Conservation (phyloP, 2,329 filamentous ascomycete genomes). For the Penicillium sp. region DNA sequence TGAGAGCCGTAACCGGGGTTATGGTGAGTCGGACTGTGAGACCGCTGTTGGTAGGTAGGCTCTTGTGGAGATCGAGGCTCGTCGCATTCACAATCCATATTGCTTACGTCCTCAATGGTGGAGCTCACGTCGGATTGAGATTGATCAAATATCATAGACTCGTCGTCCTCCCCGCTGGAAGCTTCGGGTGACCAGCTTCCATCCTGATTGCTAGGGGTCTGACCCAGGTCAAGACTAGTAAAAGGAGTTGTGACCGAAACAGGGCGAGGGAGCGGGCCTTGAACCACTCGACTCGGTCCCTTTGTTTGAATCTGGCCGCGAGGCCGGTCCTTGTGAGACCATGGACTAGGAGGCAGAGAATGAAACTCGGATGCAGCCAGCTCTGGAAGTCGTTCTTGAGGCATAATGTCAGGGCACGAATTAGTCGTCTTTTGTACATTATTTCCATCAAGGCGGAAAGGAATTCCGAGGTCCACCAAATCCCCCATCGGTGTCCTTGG, state of each 20-base stretch:
- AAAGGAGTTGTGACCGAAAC: constrained; percentile 11
- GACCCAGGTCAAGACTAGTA: constrained; percentile 6
- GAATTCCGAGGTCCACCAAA: constrained; percentile 13
- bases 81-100: constrained; percentile 20
- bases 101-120: constrained; percentile 27
- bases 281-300: not conserved
- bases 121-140: constrained; percentile 23
- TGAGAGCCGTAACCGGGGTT: constrained; percentile 2
- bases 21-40: constrained; percentile 17
- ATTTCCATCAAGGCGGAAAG: constrained; percentile 10
- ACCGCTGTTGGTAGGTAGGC: constrained; percentile 19
- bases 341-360: not conserved
- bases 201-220: not conserved
- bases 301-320: not conserved
- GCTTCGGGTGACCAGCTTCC: constrained; percentile 18
- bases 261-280: constrained; percentile 6
- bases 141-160: constrained; percentile 27
- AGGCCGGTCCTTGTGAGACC: not conserved
- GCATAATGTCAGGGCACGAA: too few relatives aligned
- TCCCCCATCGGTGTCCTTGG: constrained; percentile 15
- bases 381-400: not conserved
- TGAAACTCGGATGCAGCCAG: not conserved
- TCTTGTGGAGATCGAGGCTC: constrained; percentile 14
- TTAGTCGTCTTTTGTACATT: not conserved
- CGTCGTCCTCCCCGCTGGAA: constrained; percentile 30